Evolutionary conservation across 306 rosid species (phyloP).

Genomic region (Dryas octopetala): DNA sequence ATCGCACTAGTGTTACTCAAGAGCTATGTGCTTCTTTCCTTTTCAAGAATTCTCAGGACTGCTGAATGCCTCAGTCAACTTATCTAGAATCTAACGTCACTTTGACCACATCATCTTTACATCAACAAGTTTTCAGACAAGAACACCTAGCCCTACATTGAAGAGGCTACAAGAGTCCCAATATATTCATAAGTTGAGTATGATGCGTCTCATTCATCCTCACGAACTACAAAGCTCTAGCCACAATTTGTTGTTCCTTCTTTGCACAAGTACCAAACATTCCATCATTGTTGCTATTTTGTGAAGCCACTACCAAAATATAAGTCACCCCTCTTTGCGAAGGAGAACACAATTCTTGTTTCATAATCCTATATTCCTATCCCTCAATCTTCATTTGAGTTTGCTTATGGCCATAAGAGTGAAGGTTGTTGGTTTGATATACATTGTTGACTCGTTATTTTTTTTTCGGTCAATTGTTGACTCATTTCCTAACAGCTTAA

Average conservation of each 20-base stretch:
- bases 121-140: no score
- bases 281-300: background rate
- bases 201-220: no score
- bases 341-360: background rate
- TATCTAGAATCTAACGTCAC: no score
- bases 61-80: no score
- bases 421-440: background rate
- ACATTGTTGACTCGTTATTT: background rate
- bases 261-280: background rate
- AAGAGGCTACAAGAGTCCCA: no score
- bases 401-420: background rate
- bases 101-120: no score
- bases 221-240: no score
- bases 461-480: background rate
- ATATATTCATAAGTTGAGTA: no score
- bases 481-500: background rate
- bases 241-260: background rate
- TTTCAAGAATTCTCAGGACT: no score
- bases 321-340: background rate
- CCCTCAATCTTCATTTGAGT: background rate
- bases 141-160: no score
- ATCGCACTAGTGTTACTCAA: no score
- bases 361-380: background rate
- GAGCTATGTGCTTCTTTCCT: no score
- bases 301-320: background rate